Evolutionary conservation across 768 basidiomycete genomes (phyloP).

Genomic region (Naganishia vishniacii): DNA sequence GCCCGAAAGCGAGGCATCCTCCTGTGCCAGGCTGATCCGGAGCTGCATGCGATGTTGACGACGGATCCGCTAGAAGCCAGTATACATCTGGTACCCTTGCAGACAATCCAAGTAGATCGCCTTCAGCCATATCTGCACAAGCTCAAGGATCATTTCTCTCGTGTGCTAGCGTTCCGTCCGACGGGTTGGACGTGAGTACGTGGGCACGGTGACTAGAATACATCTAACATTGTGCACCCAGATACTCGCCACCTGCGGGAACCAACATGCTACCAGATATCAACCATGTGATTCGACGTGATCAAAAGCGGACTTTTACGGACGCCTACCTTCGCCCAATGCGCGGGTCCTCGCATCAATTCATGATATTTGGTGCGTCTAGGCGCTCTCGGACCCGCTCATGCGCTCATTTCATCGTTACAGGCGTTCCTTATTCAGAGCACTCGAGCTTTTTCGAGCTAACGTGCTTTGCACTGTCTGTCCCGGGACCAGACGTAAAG

Average conservation of each 20-base stretch:
- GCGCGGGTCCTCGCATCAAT: conserved; percentile 62
- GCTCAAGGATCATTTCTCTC: conserved; percentile 65
- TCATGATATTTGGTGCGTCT: conserved; percentile 74
- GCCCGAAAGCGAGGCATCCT: conserved; percentile 73
- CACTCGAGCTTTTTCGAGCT: conserved; percentile 94
- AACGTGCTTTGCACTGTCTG: conserved; percentile 86
- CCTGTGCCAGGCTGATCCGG: conserved; percentile 75
- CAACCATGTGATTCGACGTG: conserved; percentile 61
- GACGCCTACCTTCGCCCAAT: conserved; percentile 62
- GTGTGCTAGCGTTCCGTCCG: conserved; percentile 76
- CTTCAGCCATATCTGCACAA: conserved; percentile 70
- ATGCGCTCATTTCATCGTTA: no score
- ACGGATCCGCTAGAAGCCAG: conserved; percentile 59
- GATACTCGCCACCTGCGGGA: conserved; percentile 64
- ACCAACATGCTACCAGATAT: conserved; percentile 62
- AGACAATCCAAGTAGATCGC: conserved; percentile 65
- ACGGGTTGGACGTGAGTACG: conserved; percentile 88
- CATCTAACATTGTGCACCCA: conserved; percentile 38
- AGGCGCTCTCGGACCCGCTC: background rate
- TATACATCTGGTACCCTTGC: conserved; percentile 76
- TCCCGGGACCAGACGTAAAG: conserved; percentile 63
- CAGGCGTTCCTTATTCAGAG: conserved; percentile 69
- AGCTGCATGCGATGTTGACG: conserved; percentile 72
- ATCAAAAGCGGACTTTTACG: conserved; percentile 65
- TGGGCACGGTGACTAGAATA: background rate